Base-by-base conservation (phyloP, 78 protist species). In the Pigoraptor vietnamica region DNA sequence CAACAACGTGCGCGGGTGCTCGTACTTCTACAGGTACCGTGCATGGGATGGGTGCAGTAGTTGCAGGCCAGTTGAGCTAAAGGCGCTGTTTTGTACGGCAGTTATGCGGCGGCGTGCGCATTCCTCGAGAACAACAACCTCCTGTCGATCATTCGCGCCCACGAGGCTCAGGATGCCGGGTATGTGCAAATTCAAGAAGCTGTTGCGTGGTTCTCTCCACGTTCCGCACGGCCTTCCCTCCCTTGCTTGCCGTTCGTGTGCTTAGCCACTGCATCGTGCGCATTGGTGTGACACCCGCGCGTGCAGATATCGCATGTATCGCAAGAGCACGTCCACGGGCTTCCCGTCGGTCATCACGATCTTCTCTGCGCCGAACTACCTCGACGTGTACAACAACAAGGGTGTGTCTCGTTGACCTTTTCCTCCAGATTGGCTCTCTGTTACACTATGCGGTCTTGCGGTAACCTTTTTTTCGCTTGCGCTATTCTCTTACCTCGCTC, bases 291-390 rank as follows among this genome's bases (percentile, higher is more conserved):
- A 9, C 67, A 48, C 67, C 67, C 19, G 9, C 67, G 87, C 36
- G 14, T 34, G 39, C 91, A 19, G 94, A 34, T 98, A 97, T 89
- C 94, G 95, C 39, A 95, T 97, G 97, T 96, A 98, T 91, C 67
- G 86, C 56, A 95, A 94, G 93, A 88, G n/a, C 90, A 0, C 34
- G 36, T 24, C 39, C 2, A 98, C 96, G 37, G 97, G 97, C 34
- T 98, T 99, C 93, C 99, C 99, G 48, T 91, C 99, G 24, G 98
- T 99, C 48, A 99, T 99, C 83, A 98, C 99, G 24, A 55, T 99
- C 48, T 99, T 99, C 90, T 97, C 99, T 24, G 99, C 99, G 0
- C 99, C 99, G 37, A 98, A 99, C 94, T 99, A 99, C 92, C 95
- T 98, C 84, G 99, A 98, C 90, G 93, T 96, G 24, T 99, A 98